These are phyloP conservation scores for Theobroma cacao DNA, from an alignment of 345 rosid species.

Conservation along the genomic window DNA sequence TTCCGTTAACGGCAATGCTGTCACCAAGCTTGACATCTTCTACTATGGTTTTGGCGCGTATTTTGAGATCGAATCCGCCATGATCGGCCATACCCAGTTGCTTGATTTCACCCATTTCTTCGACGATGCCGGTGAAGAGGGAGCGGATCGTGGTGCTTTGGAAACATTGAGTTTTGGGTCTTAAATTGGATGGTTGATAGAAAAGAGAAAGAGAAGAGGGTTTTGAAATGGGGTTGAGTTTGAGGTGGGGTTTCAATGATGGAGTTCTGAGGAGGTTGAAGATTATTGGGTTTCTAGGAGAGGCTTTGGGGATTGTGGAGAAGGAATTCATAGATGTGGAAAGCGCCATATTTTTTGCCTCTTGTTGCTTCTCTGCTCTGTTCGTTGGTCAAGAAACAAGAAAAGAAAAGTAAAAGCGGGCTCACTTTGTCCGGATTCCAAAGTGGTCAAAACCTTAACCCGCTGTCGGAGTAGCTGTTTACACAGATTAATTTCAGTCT, in stretches of 20 bases:
- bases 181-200: constrained; percentile 13
- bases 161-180: constrained; percentile 11
- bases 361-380: neutral
- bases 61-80: constrained; percentile 68
- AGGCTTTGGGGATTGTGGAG: constrained; percentile 20
- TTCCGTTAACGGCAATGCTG: constrained; percentile 83
- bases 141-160: constrained; percentile 34
- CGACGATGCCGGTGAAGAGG: constrained; percentile 87
- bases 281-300: constrained; percentile 3
- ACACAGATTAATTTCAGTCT: neutral
- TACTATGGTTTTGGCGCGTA: constrained; percentile 57
- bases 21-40: constrained; percentile 74
- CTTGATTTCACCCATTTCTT: constrained; percentile 74
- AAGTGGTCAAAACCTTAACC: neutral
- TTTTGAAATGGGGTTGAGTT: constrained; percentile 20
- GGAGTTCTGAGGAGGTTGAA: constrained; percentile 10
- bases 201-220: constrained; percentile 30
- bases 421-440: neutral
- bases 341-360: neutral
- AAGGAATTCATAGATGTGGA: neutral
- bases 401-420: neutral
- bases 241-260: constrained; percentile 14
- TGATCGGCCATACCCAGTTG: constrained; percentile 45
- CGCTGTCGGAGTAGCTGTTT: neutral
- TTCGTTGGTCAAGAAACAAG: neutral